A percentile compares a stretch with the other conserved stretches of the same genome.
Conservation (phyloP, 2,329 filamentous ascomycete genomes). For the Diplodia corticola region DNA sequence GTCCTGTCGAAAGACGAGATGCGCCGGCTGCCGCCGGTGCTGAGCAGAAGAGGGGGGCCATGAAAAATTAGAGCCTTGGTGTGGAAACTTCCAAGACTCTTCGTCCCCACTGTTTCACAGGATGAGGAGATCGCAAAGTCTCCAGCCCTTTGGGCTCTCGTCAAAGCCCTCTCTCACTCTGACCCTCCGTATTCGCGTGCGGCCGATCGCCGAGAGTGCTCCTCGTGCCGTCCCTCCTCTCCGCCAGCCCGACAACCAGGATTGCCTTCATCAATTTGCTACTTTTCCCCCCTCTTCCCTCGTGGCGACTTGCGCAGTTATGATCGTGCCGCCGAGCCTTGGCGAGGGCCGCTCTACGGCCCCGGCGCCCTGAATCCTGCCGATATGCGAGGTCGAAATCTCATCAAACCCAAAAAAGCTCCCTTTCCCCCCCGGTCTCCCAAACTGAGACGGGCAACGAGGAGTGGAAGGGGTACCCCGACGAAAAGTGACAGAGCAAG, state of each 20-base stretch:
- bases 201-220: background rate
- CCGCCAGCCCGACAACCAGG: slow-evolving; percentile 5
- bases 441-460: slow-evolving; percentile 1
- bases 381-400: background rate
- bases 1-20: background rate
- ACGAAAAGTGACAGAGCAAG: background rate
- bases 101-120: background rate
- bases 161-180: background rate
- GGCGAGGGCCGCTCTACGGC: background rate
- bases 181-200: background rate
- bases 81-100: background rate
- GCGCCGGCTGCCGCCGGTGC: no score
- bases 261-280: background rate
- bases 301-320: background rate
- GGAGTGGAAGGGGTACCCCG: background rate
- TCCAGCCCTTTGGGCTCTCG: background rate
- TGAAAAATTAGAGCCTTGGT: background rate
- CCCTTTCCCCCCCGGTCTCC: background rate
- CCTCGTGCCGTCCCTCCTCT: background rate
- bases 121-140: background rate
- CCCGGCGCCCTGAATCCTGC: background rate
- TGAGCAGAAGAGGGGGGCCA: background rate
- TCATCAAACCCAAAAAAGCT: background rate
- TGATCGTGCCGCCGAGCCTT: background rate
- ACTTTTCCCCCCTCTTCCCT: background rate